phyloP scores from a whole-genome alignment of 345 rosid genomes.

The Pseudoturritis turrita region DNA sequence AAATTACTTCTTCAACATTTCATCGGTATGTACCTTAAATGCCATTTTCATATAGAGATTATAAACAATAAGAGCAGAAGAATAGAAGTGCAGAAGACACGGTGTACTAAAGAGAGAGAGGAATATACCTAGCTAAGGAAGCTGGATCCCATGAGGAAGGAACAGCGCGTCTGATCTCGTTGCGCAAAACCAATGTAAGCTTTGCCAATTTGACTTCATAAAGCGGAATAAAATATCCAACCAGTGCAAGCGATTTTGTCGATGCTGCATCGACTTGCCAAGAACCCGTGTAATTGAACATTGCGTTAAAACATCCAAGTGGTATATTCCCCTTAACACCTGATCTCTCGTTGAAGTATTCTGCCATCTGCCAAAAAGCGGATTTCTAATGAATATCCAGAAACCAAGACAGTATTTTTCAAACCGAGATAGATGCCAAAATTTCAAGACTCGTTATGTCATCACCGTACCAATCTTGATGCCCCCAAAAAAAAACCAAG shows the following conservation, averaged over 20 bases:
- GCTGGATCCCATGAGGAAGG: conserved; percentile 99
- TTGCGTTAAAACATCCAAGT: conserved; percentile 91
- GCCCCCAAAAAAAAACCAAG: neutral
- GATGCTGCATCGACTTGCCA: conserved; percentile 93
- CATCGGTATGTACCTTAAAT: neutral
- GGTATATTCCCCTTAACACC: conserved; percentile 76
- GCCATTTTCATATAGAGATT: neutral
- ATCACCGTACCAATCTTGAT: neutral
- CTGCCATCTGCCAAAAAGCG: conserved; percentile 60
- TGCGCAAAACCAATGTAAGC: conserved; percentile 44
- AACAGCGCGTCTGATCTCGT: conserved; percentile 72
- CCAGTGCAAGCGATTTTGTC: conserved; percentile 88
- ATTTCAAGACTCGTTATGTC: neutral
- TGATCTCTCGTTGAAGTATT: conserved; percentile 58
- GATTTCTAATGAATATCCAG: neutral
- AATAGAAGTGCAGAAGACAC: neutral
- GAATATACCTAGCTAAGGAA: conserved; percentile 67
- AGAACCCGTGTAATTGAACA: conserved; percentile 96
- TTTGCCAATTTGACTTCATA: conserved; percentile 54
- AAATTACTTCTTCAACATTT: neutral
- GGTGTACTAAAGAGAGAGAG: neutral
- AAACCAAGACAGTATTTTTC: neutral
- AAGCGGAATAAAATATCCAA: conserved; percentile 74
- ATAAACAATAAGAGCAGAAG: neutral
- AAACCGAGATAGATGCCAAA: neutral